A percentile compares a stretch with the other conserved stretches of the same genome.
These are phyloP conservation scores for Fusarium liriodendri DNA, from an alignment of 2,329 filamentous ascomycete genomes.

Conservation along the genomic window DNA sequence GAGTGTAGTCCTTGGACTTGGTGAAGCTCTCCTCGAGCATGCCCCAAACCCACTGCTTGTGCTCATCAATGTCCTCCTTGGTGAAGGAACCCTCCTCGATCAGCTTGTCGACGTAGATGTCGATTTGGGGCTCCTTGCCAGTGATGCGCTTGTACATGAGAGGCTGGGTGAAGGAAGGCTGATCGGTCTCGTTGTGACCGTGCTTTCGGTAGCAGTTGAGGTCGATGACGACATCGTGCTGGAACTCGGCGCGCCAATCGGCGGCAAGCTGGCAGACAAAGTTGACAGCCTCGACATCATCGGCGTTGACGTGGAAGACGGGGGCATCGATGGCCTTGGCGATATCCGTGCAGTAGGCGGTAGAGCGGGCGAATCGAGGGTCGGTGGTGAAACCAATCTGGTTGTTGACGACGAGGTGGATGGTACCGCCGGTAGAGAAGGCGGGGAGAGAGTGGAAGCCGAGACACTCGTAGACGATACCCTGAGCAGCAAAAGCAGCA, in stretches of 20 bases:
- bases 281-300: conserved; percentile 98
- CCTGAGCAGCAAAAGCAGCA: conserved; percentile 95
- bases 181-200: conserved; percentile 99
- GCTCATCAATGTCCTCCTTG: conserved; percentile 97
- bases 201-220: conserved; percentile 99
- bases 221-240: conserved; percentile 97
- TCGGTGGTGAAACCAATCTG: conserved; percentile 99
- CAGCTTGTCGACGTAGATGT: conserved; percentile 92
- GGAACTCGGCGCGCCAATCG: conserved; percentile 98
- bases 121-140: conserved; percentile 84
- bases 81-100: conserved; percentile 94
- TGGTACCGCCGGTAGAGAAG: conserved; percentile 96
- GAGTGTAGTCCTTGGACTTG: conserved; percentile 97
- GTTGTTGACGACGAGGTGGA: conserved; percentile 99
- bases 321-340: conserved; percentile 98
- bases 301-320: conserved; percentile 98
- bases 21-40: conserved; percentile 99
- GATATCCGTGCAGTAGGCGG: conserved; percentile 98
- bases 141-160: conserved; percentile 99
- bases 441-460: conserved; percentile 96
- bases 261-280: conserved; percentile 97
- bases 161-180: conserved; percentile 99
- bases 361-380: conserved; percentile 95
- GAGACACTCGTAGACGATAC: conserved; percentile 98
- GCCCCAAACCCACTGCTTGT: conserved; percentile 99